Percentiles rank a stretch among this genome's conserved stretches.
Evolutionary conservation across 331 rosid genomes (phyloP).

Genomic region (Malus hybrid): DNA sequence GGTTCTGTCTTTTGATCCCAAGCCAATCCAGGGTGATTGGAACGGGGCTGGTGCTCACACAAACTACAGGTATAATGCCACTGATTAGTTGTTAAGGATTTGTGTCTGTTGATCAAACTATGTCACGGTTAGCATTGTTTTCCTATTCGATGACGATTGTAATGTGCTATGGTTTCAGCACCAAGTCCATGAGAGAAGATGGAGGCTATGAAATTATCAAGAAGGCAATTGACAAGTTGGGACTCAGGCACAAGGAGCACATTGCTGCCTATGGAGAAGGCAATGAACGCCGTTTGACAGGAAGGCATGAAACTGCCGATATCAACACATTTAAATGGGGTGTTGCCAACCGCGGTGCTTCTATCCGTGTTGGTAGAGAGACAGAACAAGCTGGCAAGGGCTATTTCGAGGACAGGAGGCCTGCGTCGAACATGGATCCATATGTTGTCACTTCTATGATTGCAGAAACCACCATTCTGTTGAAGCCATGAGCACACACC

Average conservation of each 20-base stretch:
- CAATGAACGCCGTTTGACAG: slow-evolving; percentile 92
- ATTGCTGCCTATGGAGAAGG: slow-evolving; percentile 94
- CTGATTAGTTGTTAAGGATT: background rate
- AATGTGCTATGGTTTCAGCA: slow-evolving; percentile 34
- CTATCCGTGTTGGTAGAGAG: slow-evolving; percentile 84
- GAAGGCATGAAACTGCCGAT: slow-evolving; percentile 73
- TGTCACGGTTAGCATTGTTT: background rate
- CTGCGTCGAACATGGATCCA: slow-evolving; percentile 95
- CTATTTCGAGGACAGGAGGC: slow-evolving; percentile 88
- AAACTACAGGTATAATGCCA: slow-evolving; percentile 61
- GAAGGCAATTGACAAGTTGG: slow-evolving; percentile 60
- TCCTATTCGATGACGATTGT: background rate
- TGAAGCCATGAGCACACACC: slow-evolving; percentile 56
- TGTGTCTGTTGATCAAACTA: background rate
- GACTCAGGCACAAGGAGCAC: slow-evolving; percentile 76
- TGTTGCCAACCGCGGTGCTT: slow-evolving; percentile 94
- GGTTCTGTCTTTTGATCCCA: slow-evolving; percentile 75
- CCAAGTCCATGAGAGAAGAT: slow-evolving; percentile 64
- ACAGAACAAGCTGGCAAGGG: slow-evolving; percentile 85
- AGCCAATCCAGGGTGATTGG: slow-evolving; percentile 96
- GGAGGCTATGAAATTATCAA: slow-evolving; percentile 82
- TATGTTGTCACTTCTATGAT: slow-evolving; percentile 89
- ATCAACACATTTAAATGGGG: slow-evolving; percentile 83
- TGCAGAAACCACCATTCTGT: slow-evolving; percentile 80
- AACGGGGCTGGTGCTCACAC: slow-evolving; percentile 98